Percentiles rank a stretch among this genome's conserved stretches.
These are phyloP conservation scores for Penicillium samsonianum DNA, from an alignment of 495 filamentous ascomycete species.

Conservation along the genomic window DNA sequence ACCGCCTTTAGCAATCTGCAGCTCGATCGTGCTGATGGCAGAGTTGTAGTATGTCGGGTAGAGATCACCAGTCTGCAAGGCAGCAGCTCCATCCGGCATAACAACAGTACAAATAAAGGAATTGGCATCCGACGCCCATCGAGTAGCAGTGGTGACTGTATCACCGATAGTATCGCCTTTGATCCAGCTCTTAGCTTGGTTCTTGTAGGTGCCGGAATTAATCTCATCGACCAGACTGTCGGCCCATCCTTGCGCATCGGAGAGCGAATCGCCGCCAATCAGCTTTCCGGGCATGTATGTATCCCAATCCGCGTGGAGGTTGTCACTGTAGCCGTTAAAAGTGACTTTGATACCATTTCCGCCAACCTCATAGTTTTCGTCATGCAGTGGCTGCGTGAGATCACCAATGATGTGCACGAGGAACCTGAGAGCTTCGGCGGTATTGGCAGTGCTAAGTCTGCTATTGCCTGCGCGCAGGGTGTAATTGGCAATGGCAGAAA, in stretches of 20 bases:
- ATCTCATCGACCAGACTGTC: slow-evolving; percentile 41
- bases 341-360: slow-evolving; percentile 62
- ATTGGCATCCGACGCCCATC: slow-evolving; percentile 61
- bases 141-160: slow-evolving; percentile 38
- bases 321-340: slow-evolving; percentile 54
- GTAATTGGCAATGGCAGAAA: slow-evolving; percentile 65
- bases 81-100: slow-evolving; percentile 35
- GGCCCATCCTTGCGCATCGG: slow-evolving; percentile 38
- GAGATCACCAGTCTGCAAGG: slow-evolving; percentile 31
- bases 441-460: slow-evolving; percentile 18
- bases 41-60: slow-evolving; percentile 51
- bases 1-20: slow-evolving; percentile 74
- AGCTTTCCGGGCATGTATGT: slow-evolving; percentile 61
- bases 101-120: slow-evolving; percentile 57
- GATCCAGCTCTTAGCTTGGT: slow-evolving; percentile 49
- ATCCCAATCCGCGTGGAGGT: slow-evolving; percentile 67
- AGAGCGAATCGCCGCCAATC: slow-evolving; percentile 41
- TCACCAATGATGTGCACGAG: slow-evolving; percentile 63
- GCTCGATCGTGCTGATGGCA: slow-evolving; percentile 65
- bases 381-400: slow-evolving; percentile 64
- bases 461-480: slow-evolving; percentile 25
- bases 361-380: slow-evolving; percentile 56
- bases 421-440: slow-evolving; percentile 47
- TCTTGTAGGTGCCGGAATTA: slow-evolving; percentile 48
- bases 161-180: slow-evolving; percentile 44